Evolutionary conservation across 2,329 filamentous ascomycete species (phyloP), one percentile per base, ranked within the genome.

Genomic region (Aotearoamyces nothofagi): DNA sequence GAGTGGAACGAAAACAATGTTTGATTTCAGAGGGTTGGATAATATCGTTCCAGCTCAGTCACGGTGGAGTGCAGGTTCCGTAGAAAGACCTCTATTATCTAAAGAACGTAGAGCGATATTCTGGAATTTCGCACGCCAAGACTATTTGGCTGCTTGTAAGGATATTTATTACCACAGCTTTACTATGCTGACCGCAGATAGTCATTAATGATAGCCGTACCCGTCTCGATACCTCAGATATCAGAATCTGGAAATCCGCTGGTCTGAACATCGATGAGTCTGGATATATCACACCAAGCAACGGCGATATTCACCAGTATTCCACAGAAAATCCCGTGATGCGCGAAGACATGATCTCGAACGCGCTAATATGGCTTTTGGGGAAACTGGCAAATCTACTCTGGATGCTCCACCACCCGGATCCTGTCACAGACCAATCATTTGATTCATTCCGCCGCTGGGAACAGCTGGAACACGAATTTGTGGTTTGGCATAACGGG

Each of bases 101-200:
- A 63, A 63, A 42, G 66, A 58, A 8, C 58, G 69, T 12, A 60
- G 55, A 44, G 69, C 70, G 5, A 69, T 67, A 0, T 77, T 77
- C 43, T 77, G 71, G 71, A 75, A 74, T 38, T 70, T 76, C 45
- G 71, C 70, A 10, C 56, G 70, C 14, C 71, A 77, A 40, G 71
- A 77, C 38, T 71, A 75, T 52, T 53, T 76, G 16, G 63, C 68
- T 41, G 70, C 71, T n/a, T n/a, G n/a, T n/a, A n/a, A n/a, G n/a
- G n/a, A n/a, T n/a, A n/a, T n/a, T n/a, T 29, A 74, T 66, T 61
- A 47, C n/a, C n/a, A n/a, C n/a, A 52, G 58, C 52, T 5, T 3
- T 30, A 15, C 16, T 14, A 29, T 26, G 5, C 7, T 11, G n/a
- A 23, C 5, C 9, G 9, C 26, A 9, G 38, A 54, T n/a, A n/a